Evolutionary conservation across 306 rosid species (phyloP).

Genomic region (Cicer judaicum): DNA sequence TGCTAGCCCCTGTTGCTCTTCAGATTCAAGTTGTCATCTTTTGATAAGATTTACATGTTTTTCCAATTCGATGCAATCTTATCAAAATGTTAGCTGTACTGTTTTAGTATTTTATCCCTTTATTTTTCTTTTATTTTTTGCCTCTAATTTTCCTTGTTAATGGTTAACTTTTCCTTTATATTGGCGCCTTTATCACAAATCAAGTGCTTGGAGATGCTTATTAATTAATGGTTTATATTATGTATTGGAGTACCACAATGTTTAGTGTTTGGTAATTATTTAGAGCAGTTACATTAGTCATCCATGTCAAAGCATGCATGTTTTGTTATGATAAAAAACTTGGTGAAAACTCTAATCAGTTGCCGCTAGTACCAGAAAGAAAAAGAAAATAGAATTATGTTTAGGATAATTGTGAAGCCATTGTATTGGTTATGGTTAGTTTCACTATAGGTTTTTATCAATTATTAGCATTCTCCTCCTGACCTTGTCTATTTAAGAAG

Average conservation of each 20-base stretch:
- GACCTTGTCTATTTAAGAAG: constrained; percentile 11
- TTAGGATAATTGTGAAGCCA: constrained; percentile 20
- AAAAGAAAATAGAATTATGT: constrained; percentile 25
- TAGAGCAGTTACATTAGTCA: constrained; percentile 18
- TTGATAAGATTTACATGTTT: constrained; percentile 8
- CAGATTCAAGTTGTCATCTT: constrained; percentile 14
- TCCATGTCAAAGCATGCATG: constrained; percentile 25
- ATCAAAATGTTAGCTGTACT: constrained; percentile 24
- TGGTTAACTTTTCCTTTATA: constrained; percentile 16
- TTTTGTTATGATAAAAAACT: constrained; percentile 5
- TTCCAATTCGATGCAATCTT: constrained; percentile 4
- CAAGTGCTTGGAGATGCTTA: constrained; percentile 21
- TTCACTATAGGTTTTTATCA: constrained; percentile 14
- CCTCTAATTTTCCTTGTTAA: not conserved
- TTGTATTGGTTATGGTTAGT: constrained; percentile 24
- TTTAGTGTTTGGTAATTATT: constrained; percentile 1
- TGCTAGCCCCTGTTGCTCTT: constrained; percentile 19
- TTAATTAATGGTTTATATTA: not conserved
- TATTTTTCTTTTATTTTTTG: not conserved
- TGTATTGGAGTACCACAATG: constrained; percentile 23
- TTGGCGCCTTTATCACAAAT: constrained; percentile 22
- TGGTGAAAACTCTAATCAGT: constrained; percentile 26
- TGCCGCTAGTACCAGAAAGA: not conserved
- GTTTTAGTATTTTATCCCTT: constrained; percentile 5
- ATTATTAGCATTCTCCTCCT: constrained; percentile 26